Conservation (phyloP, 257 asterid species). For the Solanum clarkiae region DNA sequence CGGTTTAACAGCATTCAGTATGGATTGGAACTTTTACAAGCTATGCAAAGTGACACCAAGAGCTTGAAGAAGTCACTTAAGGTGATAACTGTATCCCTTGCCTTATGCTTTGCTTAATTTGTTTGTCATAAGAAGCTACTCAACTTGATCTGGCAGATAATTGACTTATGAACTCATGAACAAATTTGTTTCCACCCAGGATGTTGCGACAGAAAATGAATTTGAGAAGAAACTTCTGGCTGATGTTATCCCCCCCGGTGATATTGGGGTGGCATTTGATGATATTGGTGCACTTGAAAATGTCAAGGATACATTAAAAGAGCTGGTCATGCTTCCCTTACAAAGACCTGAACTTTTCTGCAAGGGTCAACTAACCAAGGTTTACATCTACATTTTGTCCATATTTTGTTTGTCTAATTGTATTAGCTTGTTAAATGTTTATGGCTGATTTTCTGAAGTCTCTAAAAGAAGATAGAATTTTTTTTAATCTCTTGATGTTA, state of each 20-base stretch:
- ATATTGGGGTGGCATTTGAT: no score
- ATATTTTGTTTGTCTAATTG: not conserved
- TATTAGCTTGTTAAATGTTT: not conserved
- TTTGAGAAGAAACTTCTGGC: conserved; percentile 58
- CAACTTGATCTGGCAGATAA: not conserved
- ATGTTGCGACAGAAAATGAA: conserved; percentile 71
- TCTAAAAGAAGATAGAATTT: not conserved
- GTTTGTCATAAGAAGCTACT: not conserved
- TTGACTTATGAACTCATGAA: not conserved
- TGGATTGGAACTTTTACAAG: conserved; percentile 47
- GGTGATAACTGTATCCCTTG: conserved; percentile 24
- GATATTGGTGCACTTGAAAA: no score
- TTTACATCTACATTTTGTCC: conserved; percentile 1
- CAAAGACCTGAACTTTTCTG: conserved; percentile 83
- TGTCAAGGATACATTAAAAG: no score
- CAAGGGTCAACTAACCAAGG: conserved; percentile 82
- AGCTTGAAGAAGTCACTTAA: conserved; percentile 66
- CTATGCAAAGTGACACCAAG: conserved; percentile 54
- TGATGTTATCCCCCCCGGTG: no score
- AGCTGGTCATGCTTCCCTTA: conserved; percentile 29
- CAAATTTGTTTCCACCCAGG: conserved; percentile 26
- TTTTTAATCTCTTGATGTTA: not conserved
- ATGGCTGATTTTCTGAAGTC: not conserved
- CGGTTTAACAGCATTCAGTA: conserved; percentile 48
- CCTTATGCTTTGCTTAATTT: not conserved